phyloP scores from a whole-genome alignment of 2,329 filamentous ascomycete genomes.

The Diaporthe vaccinii region DNA sequence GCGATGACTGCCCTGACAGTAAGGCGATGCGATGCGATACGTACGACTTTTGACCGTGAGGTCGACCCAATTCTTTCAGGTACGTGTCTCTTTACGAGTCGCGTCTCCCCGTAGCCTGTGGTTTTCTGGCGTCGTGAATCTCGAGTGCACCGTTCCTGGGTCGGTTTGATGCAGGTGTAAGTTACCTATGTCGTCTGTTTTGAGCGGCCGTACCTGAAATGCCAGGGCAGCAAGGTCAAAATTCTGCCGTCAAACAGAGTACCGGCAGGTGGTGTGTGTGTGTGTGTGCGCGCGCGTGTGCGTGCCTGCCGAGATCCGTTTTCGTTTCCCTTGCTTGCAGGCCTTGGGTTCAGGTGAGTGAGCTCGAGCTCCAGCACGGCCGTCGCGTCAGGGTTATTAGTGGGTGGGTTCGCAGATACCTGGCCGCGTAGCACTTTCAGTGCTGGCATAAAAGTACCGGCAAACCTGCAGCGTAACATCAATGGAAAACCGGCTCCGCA shows the following conservation, averaged over 20 bases:
- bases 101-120: background rate
- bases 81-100: background rate
- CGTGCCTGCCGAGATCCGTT: slow-evolving; percentile 33
- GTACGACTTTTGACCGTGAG: slow-evolving; percentile 10
- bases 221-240: slow-evolving; percentile 15
- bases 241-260: slow-evolving; percentile 10
- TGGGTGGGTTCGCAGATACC: slow-evolving; percentile 13
- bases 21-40: slow-evolving; percentile 4
- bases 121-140: background rate
- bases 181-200: background rate
- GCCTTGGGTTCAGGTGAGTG: background rate
- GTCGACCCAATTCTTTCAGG: background rate
- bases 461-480: slow-evolving; percentile 33
- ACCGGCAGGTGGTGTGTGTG: slow-evolving; percentile 9
- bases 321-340: slow-evolving; percentile 1
- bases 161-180: background rate
- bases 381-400: slow-evolving; percentile 32
- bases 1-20: slow-evolving; percentile 29
- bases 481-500: slow-evolving; percentile 27
- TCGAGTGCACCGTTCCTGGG: background rate
- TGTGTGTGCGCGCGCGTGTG: slow-evolving; percentile 1
- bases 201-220: background rate
- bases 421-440: background rate
- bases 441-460: slow-evolving; percentile 2
- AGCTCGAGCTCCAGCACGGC: background rate